Evolutionary conservation across 306 rosid genomes (phyloP).

Genomic region (Inga laurina): DNA sequence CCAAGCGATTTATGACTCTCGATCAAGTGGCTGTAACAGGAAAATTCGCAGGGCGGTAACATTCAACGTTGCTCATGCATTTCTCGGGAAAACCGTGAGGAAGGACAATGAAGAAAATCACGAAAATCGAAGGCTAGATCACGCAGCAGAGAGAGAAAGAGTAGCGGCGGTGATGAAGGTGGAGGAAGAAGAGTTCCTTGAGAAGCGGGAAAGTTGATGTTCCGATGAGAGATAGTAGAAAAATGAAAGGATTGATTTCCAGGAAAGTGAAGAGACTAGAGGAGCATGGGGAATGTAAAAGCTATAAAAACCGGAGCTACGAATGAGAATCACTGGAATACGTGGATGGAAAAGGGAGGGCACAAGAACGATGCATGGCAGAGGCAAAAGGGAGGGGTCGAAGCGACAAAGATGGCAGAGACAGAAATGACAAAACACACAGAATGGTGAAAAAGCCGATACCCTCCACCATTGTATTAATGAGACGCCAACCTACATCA

Average conservation of each 20-base stretch:
- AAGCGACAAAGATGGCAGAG: constrained; percentile 51
- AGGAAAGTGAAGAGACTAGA: background rate
- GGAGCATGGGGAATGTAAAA: background rate
- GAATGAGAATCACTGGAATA: background rate
- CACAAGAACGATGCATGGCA: constrained; percentile 11
- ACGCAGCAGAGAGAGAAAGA: background rate
- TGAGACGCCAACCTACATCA: constrained; percentile 18
- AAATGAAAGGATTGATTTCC: background rate
- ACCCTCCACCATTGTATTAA: constrained; percentile 7
- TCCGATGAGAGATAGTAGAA: background rate
- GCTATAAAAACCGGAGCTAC: background rate
- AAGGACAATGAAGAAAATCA: background rate
- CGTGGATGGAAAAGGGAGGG: constrained; percentile 23
- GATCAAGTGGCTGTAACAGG: background rate
- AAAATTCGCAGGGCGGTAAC: background rate
- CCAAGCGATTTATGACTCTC: constrained; percentile 16
- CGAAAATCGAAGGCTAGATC: background rate
- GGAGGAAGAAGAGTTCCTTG: background rate
- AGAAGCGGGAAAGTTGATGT: background rate
- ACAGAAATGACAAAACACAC: constrained; percentile 44
- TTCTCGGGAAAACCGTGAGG: constrained; percentile 15
- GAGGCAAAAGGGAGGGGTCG: background rate
- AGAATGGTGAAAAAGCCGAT: constrained; percentile 29
- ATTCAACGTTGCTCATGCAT: constrained; percentile 1
- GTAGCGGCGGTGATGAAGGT: background rate